Evolutionary conservation across 805 yeast species (phyloP), one percentile per base, ranked within the genome.

Genomic region (Saturnispora gosingensis): DNA sequence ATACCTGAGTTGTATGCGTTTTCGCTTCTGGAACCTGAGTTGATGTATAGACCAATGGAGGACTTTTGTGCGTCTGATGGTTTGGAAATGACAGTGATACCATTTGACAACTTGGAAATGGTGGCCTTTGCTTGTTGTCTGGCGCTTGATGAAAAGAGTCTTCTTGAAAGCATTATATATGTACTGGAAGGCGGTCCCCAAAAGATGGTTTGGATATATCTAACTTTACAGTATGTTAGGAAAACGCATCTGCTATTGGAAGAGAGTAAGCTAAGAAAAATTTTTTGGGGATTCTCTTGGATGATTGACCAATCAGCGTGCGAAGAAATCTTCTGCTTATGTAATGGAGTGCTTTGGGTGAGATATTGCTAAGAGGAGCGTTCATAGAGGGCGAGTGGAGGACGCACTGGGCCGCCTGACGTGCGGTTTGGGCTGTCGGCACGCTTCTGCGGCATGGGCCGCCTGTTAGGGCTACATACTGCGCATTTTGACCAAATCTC

Each of bases 1-100:
- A 83, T 80, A 78, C 95, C 95, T 60, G 86, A 85, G 73, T 82
- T 83, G 78, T 81, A 85, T 43, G 87, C 75, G 70, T 83, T 85
- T 69, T 86, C 95, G 50, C 85, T 69, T 67, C 89, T 74, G 47
- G 91, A 81, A 67, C 95, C 95, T 48, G 89, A 85, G 59, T 83
- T 85, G 65, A 75, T 72, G 67, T 76, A 85, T 53, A 83, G 69
- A 68, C 93, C 91, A 59, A 83, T 74, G 36, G 88, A 74, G 46
- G 87, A 73, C 3, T 47, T 45, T 38, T 82, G 64, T 53, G 73
- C 66, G 53, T 80, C 78, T 7, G 57, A 45, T 58, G 76, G 60
- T 68, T 83, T 86, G 48, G 88, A 74, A 56, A 88, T 88, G 58
- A 86, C 77, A 54, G 85, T 79, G 55, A 85, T 70, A 59, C 95